Evolutionary conservation across 768 basidiomycete genomes (phyloP).

Genomic region (Gelatoporia subvermispora): DNA sequence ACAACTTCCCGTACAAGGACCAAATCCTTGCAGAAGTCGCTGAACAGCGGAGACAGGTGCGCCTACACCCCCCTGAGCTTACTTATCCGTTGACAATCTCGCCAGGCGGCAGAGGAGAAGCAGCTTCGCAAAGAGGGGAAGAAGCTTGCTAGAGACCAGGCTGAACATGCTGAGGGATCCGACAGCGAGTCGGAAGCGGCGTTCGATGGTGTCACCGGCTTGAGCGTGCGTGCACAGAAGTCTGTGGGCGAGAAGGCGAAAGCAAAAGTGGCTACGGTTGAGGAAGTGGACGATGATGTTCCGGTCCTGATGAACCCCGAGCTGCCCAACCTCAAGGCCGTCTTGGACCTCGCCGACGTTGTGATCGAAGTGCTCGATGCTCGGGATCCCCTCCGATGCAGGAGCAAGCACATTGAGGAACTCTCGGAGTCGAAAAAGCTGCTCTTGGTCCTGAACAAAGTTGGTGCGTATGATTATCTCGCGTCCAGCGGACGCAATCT

Average conservation of each 20-base stretch:
- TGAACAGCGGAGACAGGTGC: slow-evolving; percentile 70
- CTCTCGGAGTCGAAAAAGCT: slow-evolving; percentile 42
- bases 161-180: slow-evolving; percentile 15
- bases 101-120: slow-evolving; percentile 75
- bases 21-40: slow-evolving; percentile 88
- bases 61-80: slow-evolving; percentile 14
- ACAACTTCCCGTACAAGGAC: slow-evolving; percentile 91
- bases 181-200: slow-evolving; percentile 25
- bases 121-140: slow-evolving; percentile 60
- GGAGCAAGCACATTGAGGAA: slow-evolving; percentile 63
- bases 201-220: slow-evolving; percentile 43
- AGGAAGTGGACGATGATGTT: slow-evolving; percentile 44
- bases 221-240: slow-evolving; percentile 9
- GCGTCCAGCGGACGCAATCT: not conserved
- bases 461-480: slow-evolving; percentile 48
- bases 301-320: slow-evolving; percentile 62
- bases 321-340: slow-evolving; percentile 56
- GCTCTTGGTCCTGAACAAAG: slow-evolving; percentile 79
- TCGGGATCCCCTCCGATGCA: slow-evolving; percentile 70
- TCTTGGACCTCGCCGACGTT: slow-evolving; percentile 74
- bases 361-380: slow-evolving; percentile 80
- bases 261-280: slow-evolving; percentile 20
- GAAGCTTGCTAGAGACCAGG: slow-evolving; percentile 38
- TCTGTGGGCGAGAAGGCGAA: slow-evolving; percentile 16
- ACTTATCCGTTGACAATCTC: not conserved